A percentile compares a stretch with the other conserved stretches of the same genome.
Evolutionary conservation across 768 basidiomycete species (phyloP).

Genomic region (Tulasnella calospora): DNA sequence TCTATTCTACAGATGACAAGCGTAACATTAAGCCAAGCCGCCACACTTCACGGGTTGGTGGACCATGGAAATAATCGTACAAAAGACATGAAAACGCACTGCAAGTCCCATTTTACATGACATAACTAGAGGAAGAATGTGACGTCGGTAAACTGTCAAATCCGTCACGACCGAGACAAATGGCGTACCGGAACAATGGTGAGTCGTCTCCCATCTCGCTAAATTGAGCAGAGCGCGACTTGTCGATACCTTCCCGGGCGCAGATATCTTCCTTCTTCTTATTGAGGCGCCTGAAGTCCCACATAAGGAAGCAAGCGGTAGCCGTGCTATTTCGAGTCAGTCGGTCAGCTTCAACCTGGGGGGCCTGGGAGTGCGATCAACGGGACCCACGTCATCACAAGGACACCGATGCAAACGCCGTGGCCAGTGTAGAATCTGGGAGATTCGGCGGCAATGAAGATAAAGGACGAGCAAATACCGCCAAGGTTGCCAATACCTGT

Average conservation of each 20-base stretch:
- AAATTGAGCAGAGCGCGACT: slow-evolving; percentile 42
- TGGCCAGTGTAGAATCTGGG: slow-evolving; percentile 42
- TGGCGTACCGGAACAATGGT: slow-evolving; percentile 42
- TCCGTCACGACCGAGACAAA: neutral
- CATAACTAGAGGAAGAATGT: neutral
- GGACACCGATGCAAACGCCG: slow-evolving; percentile 39
- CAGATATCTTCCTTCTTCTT: slow-evolving; percentile 47
- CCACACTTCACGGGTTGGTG: neutral
- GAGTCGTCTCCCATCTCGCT: slow-evolving; percentile 50
- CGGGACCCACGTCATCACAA: slow-evolving; percentile 34
- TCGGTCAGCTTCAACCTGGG: neutral
- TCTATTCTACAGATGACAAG: neutral
- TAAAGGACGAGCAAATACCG: slow-evolving; percentile 44
- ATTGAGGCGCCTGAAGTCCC: slow-evolving; percentile 49
- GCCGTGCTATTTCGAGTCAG: slow-evolving; percentile 37
- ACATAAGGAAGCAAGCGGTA: slow-evolving; percentile 45
- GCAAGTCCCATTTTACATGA: neutral
- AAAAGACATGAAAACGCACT: neutral
- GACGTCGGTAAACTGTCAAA: no score
- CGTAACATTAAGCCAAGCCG: neutral
- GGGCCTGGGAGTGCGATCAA: slow-evolving; percentile 10
- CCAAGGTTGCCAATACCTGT: slow-evolving; percentile 48
- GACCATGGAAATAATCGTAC: neutral
- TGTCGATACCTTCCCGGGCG: slow-evolving; percentile 43
- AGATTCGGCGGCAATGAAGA: slow-evolving; percentile 37